These are phyloP conservation scores for Guyanaporus albipodus DNA, from an alignment of 768 basidiomycete species.

Conservation along the genomic window DNA sequence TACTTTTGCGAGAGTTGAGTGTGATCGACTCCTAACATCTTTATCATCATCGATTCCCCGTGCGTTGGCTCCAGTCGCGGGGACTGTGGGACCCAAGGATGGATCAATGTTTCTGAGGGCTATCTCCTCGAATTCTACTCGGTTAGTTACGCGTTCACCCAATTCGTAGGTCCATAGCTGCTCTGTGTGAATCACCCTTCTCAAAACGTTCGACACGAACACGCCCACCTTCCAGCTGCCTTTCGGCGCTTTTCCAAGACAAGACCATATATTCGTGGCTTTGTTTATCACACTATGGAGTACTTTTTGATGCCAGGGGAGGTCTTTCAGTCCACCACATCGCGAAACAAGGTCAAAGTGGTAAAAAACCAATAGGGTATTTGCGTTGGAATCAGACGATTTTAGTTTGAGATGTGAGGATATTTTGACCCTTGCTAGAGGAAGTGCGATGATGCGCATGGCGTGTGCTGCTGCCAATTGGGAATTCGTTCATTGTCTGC, in stretches of 20 bases:
- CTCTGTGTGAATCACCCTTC: slow-evolving; percentile 6
- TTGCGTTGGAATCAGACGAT: slow-evolving; percentile 9
- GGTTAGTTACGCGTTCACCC: slow-evolving; percentile 67
- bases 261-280: slow-evolving; percentile 55
- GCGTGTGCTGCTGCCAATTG: slow-evolving; percentile 22
- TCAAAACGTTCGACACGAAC: slow-evolving; percentile 2
- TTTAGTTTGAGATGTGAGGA: slow-evolving; percentile 7
- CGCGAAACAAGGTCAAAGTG: slow-evolving; percentile 32
- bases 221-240: slow-evolving; percentile 69
- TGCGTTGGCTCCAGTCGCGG: slow-evolving; percentile 15
- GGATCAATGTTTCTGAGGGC: slow-evolving; percentile 71
- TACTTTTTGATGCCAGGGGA: slow-evolving; percentile 19
- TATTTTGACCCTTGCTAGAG: slow-evolving; percentile 30
- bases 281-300: slow-evolving; percentile 50
- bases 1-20: slow-evolving; percentile 14
- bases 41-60: slow-evolving; percentile 15
- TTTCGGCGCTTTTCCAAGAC: slow-evolving; percentile 60
- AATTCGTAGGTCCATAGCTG: slow-evolving; percentile 58
- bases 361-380: slow-evolving; percentile 39
- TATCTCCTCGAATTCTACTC: slow-evolving; percentile 77
- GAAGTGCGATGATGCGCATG: slow-evolving; percentile 49
- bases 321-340: slow-evolving; percentile 34
- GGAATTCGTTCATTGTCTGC: slow-evolving; percentile 11
- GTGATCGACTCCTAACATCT: slow-evolving; percentile 4
- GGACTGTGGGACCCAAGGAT: slow-evolving; percentile 54